A percentile compares a stretch with the other conserved stretches of the same genome.
phyloP scores from a whole-genome alignment of 148 eudicot species.

The Camellia japonica region DNA sequence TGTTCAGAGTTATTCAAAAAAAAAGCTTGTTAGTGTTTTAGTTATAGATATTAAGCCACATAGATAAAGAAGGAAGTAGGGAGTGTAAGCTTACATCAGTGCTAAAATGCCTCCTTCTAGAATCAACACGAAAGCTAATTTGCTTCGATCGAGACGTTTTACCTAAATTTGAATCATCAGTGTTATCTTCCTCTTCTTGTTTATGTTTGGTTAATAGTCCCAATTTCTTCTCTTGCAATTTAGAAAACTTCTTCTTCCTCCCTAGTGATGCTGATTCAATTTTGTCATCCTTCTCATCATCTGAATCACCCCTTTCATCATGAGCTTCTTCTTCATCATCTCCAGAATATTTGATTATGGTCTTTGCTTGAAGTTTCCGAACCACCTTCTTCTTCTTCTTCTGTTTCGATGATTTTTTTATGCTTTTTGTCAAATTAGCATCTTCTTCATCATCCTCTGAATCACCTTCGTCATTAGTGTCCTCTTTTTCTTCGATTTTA shows the following conservation, averaged over 20 bases:
- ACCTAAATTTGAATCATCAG: background rate
- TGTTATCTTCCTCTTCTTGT: background rate
- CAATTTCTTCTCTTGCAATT: background rate
- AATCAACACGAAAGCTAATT: background rate
- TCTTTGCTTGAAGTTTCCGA: background rate
- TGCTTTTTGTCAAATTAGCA: background rate
- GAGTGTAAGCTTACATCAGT: conserved; percentile 13
- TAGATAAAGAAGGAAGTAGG: background rate
- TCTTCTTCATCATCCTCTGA: background rate
- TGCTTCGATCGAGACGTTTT: background rate
- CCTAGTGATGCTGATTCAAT: conserved; percentile 4
- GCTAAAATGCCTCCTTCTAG: conserved; percentile 16
- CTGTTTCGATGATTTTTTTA: background rate
- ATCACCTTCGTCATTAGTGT: background rate
- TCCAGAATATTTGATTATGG: background rate
- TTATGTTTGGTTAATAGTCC: background rate
- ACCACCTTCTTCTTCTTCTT: background rate
- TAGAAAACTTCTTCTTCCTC: conserved; percentile 1
- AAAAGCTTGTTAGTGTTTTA: background rate
- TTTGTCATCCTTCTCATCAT: background rate
- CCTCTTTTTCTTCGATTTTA: conserved; percentile 2
- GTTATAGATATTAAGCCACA: background rate
- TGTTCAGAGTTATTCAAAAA: conserved; percentile 4
- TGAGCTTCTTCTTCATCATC: background rate
- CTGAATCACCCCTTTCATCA: background rate